Evolutionary conservation across 257 asterid genomes (phyloP).

Genomic region (Nicotiana knightiana): DNA sequence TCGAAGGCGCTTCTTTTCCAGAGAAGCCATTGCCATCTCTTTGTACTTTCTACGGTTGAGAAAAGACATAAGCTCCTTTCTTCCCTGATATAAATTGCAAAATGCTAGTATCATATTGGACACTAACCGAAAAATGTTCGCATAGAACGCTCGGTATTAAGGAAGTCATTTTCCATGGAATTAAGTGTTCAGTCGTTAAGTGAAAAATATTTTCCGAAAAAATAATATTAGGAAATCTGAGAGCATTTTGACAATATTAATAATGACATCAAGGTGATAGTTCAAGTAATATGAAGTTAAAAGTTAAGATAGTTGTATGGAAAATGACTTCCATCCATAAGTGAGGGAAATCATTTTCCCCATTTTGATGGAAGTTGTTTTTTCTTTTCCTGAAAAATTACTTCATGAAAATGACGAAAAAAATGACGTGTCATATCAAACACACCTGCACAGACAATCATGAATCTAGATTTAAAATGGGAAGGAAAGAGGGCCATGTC

Average conservation of each 20-base stretch:
- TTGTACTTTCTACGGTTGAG: conserved; percentile 70
- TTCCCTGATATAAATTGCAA: conserved; percentile 49
- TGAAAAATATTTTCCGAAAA: too few species aligned
- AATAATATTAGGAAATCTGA: neutral
- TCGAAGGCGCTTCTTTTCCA: conserved; percentile 75
- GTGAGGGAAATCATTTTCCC: too few species aligned
- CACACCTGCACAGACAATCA: neutral
- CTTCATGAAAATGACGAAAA: too few species aligned
- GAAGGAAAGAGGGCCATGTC: neutral
- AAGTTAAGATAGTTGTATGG: neutral
- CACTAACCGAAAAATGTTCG: neutral
- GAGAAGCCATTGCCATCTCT: conserved; percentile 72
- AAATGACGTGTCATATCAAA: too few species aligned
- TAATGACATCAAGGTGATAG: too few species aligned
- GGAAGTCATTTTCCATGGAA: too few species aligned
- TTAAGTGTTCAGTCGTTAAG: too few species aligned
- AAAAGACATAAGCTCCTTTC: conserved; percentile 85
- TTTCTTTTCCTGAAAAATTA: too few species aligned
- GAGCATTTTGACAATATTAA: neutral
- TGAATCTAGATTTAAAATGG: neutral
- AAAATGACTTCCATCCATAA: neutral
- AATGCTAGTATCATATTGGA: neutral
- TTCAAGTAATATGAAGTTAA: neutral
- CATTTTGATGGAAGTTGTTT: too few species aligned
- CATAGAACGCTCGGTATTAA: too few species aligned